These are phyloP conservation scores for Leccinum boreale DNA, from an alignment of 768 basidiomycete species.

Conservation along the genomic window DNA sequence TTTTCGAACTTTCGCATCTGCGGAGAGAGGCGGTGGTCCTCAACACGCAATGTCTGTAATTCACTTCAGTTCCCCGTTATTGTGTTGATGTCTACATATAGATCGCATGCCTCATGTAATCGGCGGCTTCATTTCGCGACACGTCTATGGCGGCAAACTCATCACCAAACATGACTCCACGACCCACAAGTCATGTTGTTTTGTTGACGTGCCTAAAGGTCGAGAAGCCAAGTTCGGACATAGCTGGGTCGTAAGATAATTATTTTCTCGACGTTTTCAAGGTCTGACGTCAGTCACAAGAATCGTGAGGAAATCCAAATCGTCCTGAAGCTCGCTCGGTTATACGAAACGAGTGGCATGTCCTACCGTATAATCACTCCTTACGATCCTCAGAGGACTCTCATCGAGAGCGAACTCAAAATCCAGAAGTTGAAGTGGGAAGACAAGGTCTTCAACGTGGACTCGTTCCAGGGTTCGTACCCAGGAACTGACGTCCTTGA, in stretches of 20 bases:
- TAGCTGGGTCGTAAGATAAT: constrained; percentile 35
- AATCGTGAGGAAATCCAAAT: constrained; percentile 54
- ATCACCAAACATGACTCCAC: constrained; percentile 49
- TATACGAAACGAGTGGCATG: constrained; percentile 44
- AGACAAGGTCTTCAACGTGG: constrained; percentile 74
- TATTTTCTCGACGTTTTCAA: neutral
- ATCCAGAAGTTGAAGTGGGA: constrained; percentile 47
- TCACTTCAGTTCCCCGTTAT: neutral
- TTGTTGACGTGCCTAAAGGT: constrained; percentile 41
- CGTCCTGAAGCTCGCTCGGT: constrained; percentile 51
- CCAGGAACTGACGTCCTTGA: neutral
- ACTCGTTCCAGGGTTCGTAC: constrained; percentile 71
- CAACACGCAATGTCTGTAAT: constrained; percentile 65
- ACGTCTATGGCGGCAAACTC: constrained; percentile 60
- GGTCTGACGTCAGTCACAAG: constrained; percentile 34
- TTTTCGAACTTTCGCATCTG: constrained; percentile 73
- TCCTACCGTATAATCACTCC: constrained; percentile 72
- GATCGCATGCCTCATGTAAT: constrained; percentile 83
- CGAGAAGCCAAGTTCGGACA: constrained; percentile 23
- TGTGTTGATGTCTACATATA: constrained; percentile 25
- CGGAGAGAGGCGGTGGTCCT: constrained; percentile 47
- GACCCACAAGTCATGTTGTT: constrained; percentile 32
- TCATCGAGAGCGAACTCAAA: constrained; percentile 56
- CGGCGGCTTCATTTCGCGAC: constrained; percentile 63
- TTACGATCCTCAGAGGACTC: constrained; percentile 66